Evolutionary conservation across 192 early-diverging fungal genomes (phyloP).

Genomic region (Rhizophagus prolifer): DNA sequence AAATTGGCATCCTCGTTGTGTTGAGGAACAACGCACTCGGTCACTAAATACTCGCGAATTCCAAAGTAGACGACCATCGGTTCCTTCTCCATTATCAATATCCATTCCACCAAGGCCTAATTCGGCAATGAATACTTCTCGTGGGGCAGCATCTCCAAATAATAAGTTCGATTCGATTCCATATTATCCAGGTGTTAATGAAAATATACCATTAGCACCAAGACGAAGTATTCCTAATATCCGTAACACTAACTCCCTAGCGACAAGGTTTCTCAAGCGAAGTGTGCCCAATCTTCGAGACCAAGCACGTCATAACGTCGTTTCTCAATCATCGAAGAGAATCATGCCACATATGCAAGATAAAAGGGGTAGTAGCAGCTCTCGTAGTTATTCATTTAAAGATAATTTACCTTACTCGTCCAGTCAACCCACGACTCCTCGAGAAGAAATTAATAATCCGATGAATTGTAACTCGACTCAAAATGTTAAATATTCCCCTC

Average conservation of each 20-base stretch:
- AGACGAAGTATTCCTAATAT: conserved; percentile 27
- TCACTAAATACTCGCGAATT: neutral
- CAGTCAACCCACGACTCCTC: neutral
- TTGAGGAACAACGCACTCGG: neutral
- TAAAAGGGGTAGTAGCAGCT: neutral
- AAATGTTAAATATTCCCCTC: conserved; percentile 20
- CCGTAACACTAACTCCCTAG: neutral
- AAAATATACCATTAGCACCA: conserved; percentile 16
- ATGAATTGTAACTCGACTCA: neutral
- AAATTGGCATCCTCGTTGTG: neutral
- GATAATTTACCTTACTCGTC: neutral
- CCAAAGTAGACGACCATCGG: conserved; percentile 4
- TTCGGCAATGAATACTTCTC: neutral
- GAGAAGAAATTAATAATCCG: conserved; percentile 8
- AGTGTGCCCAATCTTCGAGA: conserved; percentile 30
- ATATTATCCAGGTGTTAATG: conserved; percentile 4
- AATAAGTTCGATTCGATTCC: neutral
- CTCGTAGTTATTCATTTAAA: neutral
- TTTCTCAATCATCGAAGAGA: conserved; percentile 16
- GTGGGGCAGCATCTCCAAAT: neutral
- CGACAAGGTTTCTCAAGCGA: conserved; percentile 14
- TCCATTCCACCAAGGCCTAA: conserved; percentile 14
- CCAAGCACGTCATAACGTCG: neutral
- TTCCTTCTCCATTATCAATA: conserved; percentile 23
- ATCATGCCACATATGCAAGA: conserved; percentile 24